Base-by-base conservation (phyloP, 345 rosid genomes). In the Dipteronia sinensis region DNA sequence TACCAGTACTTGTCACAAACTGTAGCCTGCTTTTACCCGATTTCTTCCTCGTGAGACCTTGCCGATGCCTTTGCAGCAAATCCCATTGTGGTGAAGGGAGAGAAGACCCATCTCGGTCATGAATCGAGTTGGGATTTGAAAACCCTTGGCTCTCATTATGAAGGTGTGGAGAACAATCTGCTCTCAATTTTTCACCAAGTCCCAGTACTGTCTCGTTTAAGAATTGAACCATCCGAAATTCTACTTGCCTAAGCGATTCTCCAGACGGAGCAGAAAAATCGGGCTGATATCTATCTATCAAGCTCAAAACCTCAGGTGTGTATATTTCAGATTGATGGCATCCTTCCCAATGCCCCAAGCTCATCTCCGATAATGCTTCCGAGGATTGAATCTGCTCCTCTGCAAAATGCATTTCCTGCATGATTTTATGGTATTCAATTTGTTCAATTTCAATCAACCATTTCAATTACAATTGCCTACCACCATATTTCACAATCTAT, bases 21-120 rank as follows among this genome's bases (percentile, higher is more conserved):
- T 93, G 99, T 25, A 95, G 91, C 82, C 98, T 89, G 83, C 98
- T 95, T 85, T 95, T 95, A 59, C 95, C 98, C 7, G 96, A 95
- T 75, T 90, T 95, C 86, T 95, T 95, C 82, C 90, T 89, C 1
- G 86, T 70, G 19, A 90, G 71, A 23, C 87, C 87, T 17, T 76
- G 95, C 20, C 93, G 86, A 70, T 89, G 96, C 84, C 89, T 90
- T 59, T 88, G 91, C 78, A 89, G 87, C 75, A 83, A 82, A 76
- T 93, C 94, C 89, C 90, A 89, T 56, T 84, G 86, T 4, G 84
- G 82, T 22, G 91, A 75, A 8, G 85, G 84, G 74, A 88, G 83
- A 58, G 88, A 82, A 63, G 87, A 78, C 46, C 82, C 83, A 74
- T 87, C 94, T 83, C 90, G 83, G 34, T 88, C 96, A 49, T 83